Base-by-base conservation (phyloP, 768 basidiomycete genomes). In the Podaxis mareebaensis region DNA sequence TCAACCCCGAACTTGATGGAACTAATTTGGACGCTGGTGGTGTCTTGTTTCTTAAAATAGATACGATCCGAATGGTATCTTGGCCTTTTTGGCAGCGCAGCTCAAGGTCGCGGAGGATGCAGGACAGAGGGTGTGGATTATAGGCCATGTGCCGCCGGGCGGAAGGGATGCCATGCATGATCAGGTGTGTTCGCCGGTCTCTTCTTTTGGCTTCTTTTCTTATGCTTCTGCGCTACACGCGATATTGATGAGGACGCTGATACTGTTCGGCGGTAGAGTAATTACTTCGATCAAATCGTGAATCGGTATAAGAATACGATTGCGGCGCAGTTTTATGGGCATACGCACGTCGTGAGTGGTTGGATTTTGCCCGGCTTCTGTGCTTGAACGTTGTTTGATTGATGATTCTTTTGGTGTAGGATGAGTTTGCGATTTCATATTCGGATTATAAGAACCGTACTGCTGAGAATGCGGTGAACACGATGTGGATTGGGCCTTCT, bases 251-350 rank as follows among this genome's bases (percentile, higher is more conserved):
- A 33, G 33, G 33, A 33, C 2, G 30, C 30, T 10, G 2, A 33
- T 33, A 33, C 33, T 33, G 33, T 33, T 33, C 33, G 33, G 33
- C 8, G 8, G 33, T 65, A 86, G 83, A 86, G 85, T 1, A 85
- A 86, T 65, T 87, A 86, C 69, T 87, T 84, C 52, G 77, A 86
- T 69, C 86, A 89, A 70, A 77, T 88, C 59, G 73, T 88, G 33
- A 82, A 85, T 63, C 78, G 86, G 5, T 89, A 87, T 69, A 79
- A 78, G 62, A 77, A 81, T 61, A 85, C 83, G 5, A 85, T 87
- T 60, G 83, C 85, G 3, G 85, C 75, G 0, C 83, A 84, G 63
- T 87, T 89, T 69, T 88, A 82, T 67, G 87, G 87, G 3, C 86
- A 89, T 64, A 85, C 77, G 15, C 85, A 85, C 65, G 68, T 77